A percentile compares a stretch with the other conserved stretches of the same genome.
These are phyloP conservation scores for Amauroascus niger DNA, from an alignment of 2,329 filamentous ascomycete species.

Conservation along the genomic window DNA sequence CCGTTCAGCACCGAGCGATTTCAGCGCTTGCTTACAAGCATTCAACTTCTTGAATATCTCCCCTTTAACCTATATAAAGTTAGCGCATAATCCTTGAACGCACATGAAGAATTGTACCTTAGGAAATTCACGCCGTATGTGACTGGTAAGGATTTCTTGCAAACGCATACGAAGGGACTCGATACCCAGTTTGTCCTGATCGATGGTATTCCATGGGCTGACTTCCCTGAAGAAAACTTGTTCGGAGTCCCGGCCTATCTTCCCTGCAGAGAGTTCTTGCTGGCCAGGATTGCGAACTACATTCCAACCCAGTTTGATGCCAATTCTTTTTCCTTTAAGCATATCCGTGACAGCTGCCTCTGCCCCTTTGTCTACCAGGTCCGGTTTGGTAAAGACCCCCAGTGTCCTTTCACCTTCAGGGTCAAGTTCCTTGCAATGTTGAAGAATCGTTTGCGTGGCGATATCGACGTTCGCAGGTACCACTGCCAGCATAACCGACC, in stretches of 20 bases:
- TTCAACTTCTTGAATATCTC: constrained; percentile 32
- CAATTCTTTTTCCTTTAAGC: constrained; percentile 20
- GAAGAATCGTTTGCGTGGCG: constrained; percentile 50
- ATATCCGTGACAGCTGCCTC: constrained; percentile 24
- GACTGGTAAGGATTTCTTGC: constrained; percentile 34
- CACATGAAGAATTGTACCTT: constrained; percentile 24
- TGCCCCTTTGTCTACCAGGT: constrained; percentile 21
- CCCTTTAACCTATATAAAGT: constrained; percentile 21
- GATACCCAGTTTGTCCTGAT: constrained; percentile 35
- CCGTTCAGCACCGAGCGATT: constrained; percentile 29
- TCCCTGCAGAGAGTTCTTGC: constrained; percentile 19
- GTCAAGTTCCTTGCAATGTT: constrained; percentile 24
- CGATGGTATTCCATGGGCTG: constrained; percentile 31
- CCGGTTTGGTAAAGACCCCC: constrained; percentile 29
- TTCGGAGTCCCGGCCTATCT: constrained; percentile 26
- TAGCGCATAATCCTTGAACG: not conserved
- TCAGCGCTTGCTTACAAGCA: constrained; percentile 22
- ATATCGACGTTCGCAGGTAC: constrained; percentile 43
- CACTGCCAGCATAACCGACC: constrained; percentile 51
- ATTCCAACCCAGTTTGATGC: constrained; percentile 25
- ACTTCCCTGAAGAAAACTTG: constrained; percentile 26
- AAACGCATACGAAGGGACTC: constrained; percentile 33
- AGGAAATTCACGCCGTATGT: constrained; percentile 41
- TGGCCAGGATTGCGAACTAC: constrained; percentile 29
- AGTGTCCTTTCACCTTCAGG: constrained; percentile 23